Evolutionary conservation across 139 green algal genomes (phyloP).

Genomic region (Edaphochlamys debaryana): DNA sequence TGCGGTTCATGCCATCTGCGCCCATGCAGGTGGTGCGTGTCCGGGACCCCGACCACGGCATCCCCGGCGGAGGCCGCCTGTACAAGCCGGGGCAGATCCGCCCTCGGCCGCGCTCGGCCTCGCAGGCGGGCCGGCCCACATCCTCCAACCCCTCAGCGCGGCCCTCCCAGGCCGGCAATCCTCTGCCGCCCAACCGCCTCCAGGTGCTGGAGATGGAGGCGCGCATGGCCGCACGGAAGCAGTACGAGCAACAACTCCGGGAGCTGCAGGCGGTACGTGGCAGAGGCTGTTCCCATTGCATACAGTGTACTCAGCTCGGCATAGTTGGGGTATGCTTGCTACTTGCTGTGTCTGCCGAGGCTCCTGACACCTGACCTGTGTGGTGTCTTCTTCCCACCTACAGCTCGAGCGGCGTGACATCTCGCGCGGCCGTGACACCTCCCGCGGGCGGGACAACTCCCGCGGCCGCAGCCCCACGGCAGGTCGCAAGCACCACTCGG

Average conservation of each 20-base stretch:
- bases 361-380: no score
- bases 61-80: background rate
- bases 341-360: no score
- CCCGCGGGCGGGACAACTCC: conserved; percentile 23
- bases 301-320: no score
- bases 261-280: conserved; percentile 20
- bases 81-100: background rate
- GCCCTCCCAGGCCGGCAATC: no score
- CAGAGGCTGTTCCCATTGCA: background rate
- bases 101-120: no score
- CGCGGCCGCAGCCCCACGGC: conserved; percentile 15
- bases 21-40: conserved; percentile 30
- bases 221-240: conserved; percentile 5
- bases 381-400: no score
- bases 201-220: conserved; percentile 1
- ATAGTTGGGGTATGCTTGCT: no score
- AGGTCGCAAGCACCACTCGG: conserved; percentile 9
- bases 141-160: no score
- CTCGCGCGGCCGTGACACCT: conserved; percentile 22
- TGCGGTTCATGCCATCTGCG: no score
- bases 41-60: background rate
- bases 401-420: conserved; percentile 21
- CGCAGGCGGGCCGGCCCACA: no score
- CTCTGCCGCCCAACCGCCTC: no score
- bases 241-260: conserved; percentile 14